Evolutionary conservation across 768 basidiomycete genomes (phyloP).

Genomic region (Tricholoma bakamatsutake): DNA sequence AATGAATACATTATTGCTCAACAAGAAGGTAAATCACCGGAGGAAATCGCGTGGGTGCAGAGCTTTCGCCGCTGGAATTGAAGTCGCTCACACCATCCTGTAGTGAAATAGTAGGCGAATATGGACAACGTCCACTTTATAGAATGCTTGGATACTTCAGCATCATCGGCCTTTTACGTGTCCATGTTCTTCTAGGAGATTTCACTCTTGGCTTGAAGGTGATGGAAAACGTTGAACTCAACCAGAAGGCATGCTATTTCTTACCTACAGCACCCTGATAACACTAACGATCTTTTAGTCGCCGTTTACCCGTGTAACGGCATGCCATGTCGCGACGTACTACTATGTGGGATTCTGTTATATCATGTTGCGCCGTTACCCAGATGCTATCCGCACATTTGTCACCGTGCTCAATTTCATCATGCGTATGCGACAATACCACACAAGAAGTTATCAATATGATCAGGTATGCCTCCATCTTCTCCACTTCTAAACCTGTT

Average conservation of each 20-base stretch:
- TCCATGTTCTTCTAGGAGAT: constrained; percentile 94
- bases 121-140: constrained; percentile 85
- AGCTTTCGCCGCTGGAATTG: neutral
- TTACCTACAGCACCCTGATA: neutral
- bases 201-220: constrained; percentile 92
- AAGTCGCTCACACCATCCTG: neutral
- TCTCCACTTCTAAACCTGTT: neutral
- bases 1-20: constrained; percentile 88
- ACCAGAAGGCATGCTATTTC: constrained; percentile 60
- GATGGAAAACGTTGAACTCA: constrained; percentile 90
- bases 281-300: constrained; percentile 37
- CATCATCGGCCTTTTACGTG: constrained; percentile 89
- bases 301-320: constrained; percentile 90
- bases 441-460: constrained; percentile 94
- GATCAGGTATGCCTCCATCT: constrained; percentile 59
- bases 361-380: constrained; percentile 89
- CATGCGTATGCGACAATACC: constrained; percentile 93
- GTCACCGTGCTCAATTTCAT: constrained; percentile 93
- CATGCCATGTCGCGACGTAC: constrained; percentile 93
- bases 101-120: constrained; percentile 87
- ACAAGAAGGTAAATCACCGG: constrained; percentile 70
- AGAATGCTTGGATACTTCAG: constrained; percentile 97
- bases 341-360: constrained; percentile 98
- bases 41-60: constrained; percentile 73
- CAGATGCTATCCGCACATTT: constrained; percentile 93